Evolutionary conservation across 306 rosid species (phyloP), one percentile per base, ranked within the genome.

Genomic region (Rosa multiflora): DNA sequence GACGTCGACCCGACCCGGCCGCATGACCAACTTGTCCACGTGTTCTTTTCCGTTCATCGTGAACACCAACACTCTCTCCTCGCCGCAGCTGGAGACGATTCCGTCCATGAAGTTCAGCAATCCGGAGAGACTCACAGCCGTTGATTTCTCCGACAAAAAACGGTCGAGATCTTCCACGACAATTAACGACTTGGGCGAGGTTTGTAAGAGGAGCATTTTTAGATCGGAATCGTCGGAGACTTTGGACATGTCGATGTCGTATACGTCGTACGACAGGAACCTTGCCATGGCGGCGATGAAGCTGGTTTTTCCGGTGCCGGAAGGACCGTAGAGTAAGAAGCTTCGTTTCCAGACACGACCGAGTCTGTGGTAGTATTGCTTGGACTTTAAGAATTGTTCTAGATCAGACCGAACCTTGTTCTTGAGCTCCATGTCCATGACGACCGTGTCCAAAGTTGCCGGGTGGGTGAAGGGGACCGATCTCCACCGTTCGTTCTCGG

Each of bases 261-360:
- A 95, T 12, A 95, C 88, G 77, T 95, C 99, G 86, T 91, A 95
- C 74, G 82, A 49, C 61, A 95, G 82, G 46, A 92, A 85, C 81
- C 85, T 89, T 23, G 98, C 97, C 99, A 95, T 95, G 14, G 99
- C 99, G 0, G 98, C 97, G 2, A 90, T 64, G 82, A 95, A 91
- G 73, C 97, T 91, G 0, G 99, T 89, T 76, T 92, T 92, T 0
- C 98, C 98, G 0, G 98, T 94, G 1, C 98, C 99, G 18, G 92
- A 77, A 2, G 88, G 77, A 66, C 99, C 99, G 88, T 84, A 88
- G 11, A 95, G 98, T 5, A 95, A 80, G 80, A 86, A 95, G 39
- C 98, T 95, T 35, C 99, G 90, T 71, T 88, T 95, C 99, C 99
- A 95, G 37, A 91, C 99, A 18, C 99, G 97, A 8, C 99, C 99